Conservation (phyloP, 2,329 filamentous ascomycete genomes). For the Penicillium brevicompactum region DNA sequence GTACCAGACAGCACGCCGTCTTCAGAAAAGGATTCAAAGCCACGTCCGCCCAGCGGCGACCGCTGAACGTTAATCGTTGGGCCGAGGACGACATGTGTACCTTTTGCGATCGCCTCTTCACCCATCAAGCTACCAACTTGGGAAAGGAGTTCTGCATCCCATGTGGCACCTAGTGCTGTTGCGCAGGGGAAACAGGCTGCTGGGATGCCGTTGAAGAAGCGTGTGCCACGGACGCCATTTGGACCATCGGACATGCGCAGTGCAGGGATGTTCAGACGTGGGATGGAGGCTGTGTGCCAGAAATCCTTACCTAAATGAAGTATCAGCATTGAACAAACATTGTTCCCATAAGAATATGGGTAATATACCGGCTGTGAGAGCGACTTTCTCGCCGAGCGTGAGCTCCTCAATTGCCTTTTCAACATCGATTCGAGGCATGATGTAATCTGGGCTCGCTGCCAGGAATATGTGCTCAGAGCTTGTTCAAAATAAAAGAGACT, state of each 20-base stretch:
- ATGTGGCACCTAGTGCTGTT: constrained; percentile 76
- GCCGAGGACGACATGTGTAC: constrained; percentile 72
- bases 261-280: constrained; percentile 63
- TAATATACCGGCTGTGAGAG: constrained; percentile 36
- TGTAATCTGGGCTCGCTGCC: constrained; percentile 5
- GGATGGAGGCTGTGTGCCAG: constrained; percentile 68
- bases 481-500: no score
- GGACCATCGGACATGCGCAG: constrained; percentile 71
- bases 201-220: constrained; percentile 68
- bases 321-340: background rate
- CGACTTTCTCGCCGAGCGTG: constrained; percentile 61
- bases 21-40: constrained; percentile 86
- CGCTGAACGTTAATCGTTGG: constrained; percentile 82
- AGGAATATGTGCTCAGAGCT: no score
- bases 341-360: background rate
- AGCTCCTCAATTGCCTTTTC: constrained; percentile 56
- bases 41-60: constrained; percentile 78
- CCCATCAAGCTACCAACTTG: constrained; percentile 72
- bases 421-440: constrained; percentile 39
- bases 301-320: constrained; percentile 55
- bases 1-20: constrained; percentile 77
- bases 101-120: constrained; percentile 71
- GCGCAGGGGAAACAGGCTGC: constrained; percentile 80
- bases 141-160: constrained; percentile 71
- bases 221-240: constrained; percentile 68